Evolutionary conservation across 768 basidiomycete genomes (phyloP), one percentile per base, ranked within the genome.

Genomic region (Leccinum fibrillosum): DNA sequence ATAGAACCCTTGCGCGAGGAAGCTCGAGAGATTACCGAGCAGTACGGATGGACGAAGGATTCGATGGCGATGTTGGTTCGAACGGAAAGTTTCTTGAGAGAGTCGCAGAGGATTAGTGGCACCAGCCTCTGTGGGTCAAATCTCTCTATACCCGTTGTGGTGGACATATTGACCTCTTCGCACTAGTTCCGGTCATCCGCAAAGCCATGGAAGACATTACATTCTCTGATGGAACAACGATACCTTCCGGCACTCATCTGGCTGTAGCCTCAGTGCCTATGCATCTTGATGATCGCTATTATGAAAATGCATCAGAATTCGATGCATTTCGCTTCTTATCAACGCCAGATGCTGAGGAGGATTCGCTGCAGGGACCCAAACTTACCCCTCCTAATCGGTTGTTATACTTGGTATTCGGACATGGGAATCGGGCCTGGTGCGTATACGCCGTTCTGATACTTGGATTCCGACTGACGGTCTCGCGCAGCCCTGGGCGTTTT

Each of bases 11-110:
- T 82, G 10, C 74, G 80, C 15, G 67, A 76, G 34, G 80, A 82
- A 60, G 69, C 71, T 23, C 74, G 70, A 55, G 61, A 56, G 10
- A 69, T 75, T 8, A 59, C 76, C 25, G 53, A 59, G 12, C 60
- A 63, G 34, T 61, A 75, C n/a, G 75, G 66, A 32, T 77, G 72
- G 69, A 66, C 64, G 3, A 75, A 73, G 59, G 57, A 61, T 26
- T 68, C 68, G 12, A 68, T 78, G 64, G 65, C 57, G 8, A 72
- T 66, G 58, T 58, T 77, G 62, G 66, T 70, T 58, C 74, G 74
- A 62, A 63, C 77, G 55, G 78, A 80, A 54, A 80, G 77, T 52
- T 79, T 81, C 62, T 52, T 81, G 53, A 75, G 74, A 52, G 79
- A 79, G 59, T 73, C 74, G 3, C 72, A 75, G 59, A 71, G 78